Conservation (phyloP, 2,329 filamentous ascomycete species). For the Xylariales sp. region DNA sequence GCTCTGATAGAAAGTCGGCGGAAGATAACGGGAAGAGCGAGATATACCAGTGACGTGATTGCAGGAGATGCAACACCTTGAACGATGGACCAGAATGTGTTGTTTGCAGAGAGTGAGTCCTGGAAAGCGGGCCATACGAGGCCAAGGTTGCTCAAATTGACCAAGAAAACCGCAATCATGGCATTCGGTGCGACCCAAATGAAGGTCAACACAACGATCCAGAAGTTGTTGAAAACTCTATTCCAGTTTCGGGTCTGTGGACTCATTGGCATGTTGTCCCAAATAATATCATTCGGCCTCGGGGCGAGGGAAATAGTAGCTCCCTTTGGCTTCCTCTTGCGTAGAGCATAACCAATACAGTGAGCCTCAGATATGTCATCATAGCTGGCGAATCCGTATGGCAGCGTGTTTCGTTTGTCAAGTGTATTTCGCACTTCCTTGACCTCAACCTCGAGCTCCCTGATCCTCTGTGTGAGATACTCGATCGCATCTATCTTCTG, state of each 20-base stretch:
- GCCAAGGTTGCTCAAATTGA: constrained; percentile 78
- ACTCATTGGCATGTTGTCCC: constrained; percentile 81
- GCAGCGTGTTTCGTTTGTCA: constrained; percentile 81
- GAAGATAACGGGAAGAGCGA: constrained; percentile 86
- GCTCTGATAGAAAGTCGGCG: constrained; percentile 76
- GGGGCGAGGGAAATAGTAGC: constrained; percentile 76
- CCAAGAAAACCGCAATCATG: constrained; percentile 87
- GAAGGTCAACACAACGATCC: constrained; percentile 75
- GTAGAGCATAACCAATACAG: constrained; percentile 74
- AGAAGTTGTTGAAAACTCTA: constrained; percentile 74
- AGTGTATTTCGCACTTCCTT: constrained; percentile 76
- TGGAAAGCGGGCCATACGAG: constrained; percentile 75
- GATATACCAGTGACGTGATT: constrained; percentile 80
- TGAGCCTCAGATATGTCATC: constrained; percentile 85
- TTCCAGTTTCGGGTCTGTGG: constrained; percentile 66
- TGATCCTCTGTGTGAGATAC: constrained; percentile 82
- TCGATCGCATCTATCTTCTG: constrained; percentile 91
- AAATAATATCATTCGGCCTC: constrained; percentile 86
- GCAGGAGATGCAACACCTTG: constrained; percentile 91
- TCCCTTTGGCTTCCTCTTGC: constrained; percentile 75
- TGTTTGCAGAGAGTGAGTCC: constrained; percentile 55
- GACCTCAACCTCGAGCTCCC: constrained; percentile 76
- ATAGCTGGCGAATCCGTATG: constrained; percentile 93
- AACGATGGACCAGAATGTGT: constrained; percentile 73
- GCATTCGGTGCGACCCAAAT: constrained; percentile 91